These are phyloP conservation scores for Parasitella parasitica DNA, from an alignment of 371 early-diverging fungal species.

Conservation along the genomic window DNA sequence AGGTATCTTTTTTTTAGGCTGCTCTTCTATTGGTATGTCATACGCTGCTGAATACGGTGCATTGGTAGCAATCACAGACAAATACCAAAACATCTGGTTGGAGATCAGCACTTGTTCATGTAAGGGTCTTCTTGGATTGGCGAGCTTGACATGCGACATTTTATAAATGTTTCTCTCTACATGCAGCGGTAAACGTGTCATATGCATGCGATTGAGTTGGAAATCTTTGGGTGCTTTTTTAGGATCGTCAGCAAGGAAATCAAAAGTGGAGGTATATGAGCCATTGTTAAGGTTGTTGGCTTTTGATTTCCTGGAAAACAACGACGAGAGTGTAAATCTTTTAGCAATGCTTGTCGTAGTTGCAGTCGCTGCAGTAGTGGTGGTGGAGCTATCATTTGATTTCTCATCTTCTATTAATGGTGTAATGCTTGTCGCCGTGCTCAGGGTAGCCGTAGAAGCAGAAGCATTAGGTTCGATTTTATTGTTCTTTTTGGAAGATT, in stretches of 20 bases:
- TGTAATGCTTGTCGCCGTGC: not conserved
- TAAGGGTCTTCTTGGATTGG: slow-evolving; percentile 86
- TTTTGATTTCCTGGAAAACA: slow-evolving; percentile 27
- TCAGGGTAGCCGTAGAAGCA: not conserved
- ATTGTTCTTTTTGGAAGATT: slow-evolving; percentile 25
- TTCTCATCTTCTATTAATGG: not conserved
- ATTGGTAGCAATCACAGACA: slow-evolving; percentile 61
- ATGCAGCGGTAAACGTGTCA: slow-evolving; percentile 73
- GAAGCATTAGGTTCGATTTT: slow-evolving; percentile 9
- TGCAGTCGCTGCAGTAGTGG: not conserved
- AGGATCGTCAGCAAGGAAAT: not conserved
- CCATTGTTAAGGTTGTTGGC: not conserved
- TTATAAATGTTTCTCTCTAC: slow-evolving; percentile 89
- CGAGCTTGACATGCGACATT: slow-evolving; percentile 89
- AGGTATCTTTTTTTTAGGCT: slow-evolving; percentile 1
- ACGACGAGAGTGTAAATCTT: slow-evolving; percentile 26
- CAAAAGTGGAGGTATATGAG: not conserved
- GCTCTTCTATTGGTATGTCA: not conserved
- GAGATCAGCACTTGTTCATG: slow-evolving; percentile 91
- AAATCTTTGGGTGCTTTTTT: slow-evolving; percentile 48
- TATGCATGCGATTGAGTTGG: slow-evolving; percentile 59
- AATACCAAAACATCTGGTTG: slow-evolving; percentile 95
- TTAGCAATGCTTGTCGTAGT: not conserved
- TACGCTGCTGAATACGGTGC: not conserved
- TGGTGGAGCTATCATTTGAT: not conserved